A percentile compares a stretch with the other conserved stretches of the same genome.
Conservation (phyloP, 768 basidiomycete species). For the Strobilomyces echinocephalus region DNA sequence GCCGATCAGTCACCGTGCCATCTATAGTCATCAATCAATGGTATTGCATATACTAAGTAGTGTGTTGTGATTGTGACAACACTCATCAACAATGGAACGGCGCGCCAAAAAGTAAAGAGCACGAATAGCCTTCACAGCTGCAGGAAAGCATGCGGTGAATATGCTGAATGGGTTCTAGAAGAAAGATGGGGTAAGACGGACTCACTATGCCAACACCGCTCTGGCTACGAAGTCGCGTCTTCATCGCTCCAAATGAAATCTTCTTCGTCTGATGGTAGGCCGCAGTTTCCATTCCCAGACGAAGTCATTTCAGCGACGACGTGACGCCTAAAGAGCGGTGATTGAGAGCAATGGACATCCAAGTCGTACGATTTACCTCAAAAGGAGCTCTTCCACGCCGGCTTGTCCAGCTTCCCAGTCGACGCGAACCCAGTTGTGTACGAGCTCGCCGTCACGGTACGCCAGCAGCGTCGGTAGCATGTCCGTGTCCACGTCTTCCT, state of each 20-base stretch:
- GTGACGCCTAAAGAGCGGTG: slow-evolving; percentile 19
- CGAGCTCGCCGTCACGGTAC: slow-evolving; percentile 75
- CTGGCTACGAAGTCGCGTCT: slow-evolving; percentile 30
- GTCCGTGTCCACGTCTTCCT: slow-evolving; percentile 69
- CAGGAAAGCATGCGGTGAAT: not conserved
- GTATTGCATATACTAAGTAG: not conserved
- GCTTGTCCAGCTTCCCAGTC: slow-evolving; percentile 76
- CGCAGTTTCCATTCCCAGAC: slow-evolving; percentile 39
- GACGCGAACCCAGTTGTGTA: slow-evolving; percentile 85
- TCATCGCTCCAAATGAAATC: slow-evolving; percentile 52
- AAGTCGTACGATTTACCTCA: slow-evolving; percentile 38
- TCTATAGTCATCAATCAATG: not conserved
- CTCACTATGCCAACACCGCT: not conserved
- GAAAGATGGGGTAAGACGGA: not conserved
- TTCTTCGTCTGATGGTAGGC: slow-evolving; percentile 46
- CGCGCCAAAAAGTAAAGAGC: not conserved
- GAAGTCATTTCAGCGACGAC: slow-evolving; percentile 14
- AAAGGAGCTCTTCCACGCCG: slow-evolving; percentile 66
- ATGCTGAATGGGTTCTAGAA: not conserved
- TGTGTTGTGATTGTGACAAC: not conserved
- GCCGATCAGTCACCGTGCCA: not conserved
- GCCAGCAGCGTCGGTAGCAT: slow-evolving; percentile 76
- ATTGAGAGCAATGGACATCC: not conserved
- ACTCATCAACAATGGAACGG: not conserved
- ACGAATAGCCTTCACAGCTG: not conserved